Conservation (phyloP, 345 rosid genomes). For the Salix suchowensis region DNA sequence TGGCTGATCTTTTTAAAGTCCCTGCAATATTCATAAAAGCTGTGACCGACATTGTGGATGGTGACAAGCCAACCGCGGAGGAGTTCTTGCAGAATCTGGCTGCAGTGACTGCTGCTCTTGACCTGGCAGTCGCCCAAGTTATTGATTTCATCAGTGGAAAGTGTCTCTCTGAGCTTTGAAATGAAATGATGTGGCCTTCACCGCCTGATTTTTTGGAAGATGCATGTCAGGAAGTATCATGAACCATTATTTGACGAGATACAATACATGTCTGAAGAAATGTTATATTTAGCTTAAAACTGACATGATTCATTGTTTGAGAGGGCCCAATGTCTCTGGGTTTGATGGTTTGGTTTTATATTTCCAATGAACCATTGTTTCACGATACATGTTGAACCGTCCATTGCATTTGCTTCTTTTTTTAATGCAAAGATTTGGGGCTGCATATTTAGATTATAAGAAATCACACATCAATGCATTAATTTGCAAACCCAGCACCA, state of each 20-base stretch:
- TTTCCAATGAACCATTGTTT: background rate
- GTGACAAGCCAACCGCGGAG: slow-evolving; percentile 68
- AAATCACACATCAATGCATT: background rate
- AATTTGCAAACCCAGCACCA: slow-evolving; percentile 31
- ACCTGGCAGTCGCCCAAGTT: slow-evolving; percentile 45
- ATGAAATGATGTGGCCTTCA: background rate
- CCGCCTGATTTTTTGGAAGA: slow-evolving; percentile 13
- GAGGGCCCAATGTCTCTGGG: background rate
- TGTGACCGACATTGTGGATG: slow-evolving; percentile 74
- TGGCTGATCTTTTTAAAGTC: slow-evolving; percentile 73
- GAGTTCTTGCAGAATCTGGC: slow-evolving; percentile 79
- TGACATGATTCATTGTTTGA: background rate
- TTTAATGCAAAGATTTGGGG: background rate
- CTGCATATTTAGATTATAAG: background rate
- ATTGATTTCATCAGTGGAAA: slow-evolving; percentile 69
- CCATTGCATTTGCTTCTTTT: background rate
- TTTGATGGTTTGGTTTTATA: background rate
- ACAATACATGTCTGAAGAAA: background rate
- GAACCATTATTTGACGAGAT: background rate
- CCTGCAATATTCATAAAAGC: slow-evolving; percentile 84
- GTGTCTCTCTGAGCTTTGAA: slow-evolving; percentile 62
- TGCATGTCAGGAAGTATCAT: background rate
- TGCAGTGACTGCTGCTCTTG: slow-evolving; percentile 58
- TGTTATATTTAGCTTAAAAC: background rate
- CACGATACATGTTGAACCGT: background rate